Evolutionary conservation across 2,329 filamentous ascomycete genomes (phyloP).

Genomic region (Gaeumannomyces tritici): DNA sequence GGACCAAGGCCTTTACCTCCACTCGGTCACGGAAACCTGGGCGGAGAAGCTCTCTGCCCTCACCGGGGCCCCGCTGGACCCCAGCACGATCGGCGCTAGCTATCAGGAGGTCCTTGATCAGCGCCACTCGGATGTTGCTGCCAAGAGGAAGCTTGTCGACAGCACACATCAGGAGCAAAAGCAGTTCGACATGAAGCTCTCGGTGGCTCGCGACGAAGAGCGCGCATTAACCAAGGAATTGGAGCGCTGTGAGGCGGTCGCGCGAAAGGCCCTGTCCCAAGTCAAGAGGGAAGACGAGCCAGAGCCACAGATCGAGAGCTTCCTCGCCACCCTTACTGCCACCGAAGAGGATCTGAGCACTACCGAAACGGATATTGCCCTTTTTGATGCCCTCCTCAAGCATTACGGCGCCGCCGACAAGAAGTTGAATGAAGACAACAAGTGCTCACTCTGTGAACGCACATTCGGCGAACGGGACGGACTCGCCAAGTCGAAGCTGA

Average conservation of each 20-base stretch:
- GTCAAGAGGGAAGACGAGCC: constrained; percentile 14
- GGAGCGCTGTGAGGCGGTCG: constrained; percentile 47
- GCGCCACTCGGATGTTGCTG: constrained; percentile 47
- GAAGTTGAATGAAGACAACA: constrained; percentile 56
- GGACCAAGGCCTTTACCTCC: constrained; percentile 63
- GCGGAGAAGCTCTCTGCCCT: constrained; percentile 56
- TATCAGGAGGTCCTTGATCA: constrained; percentile 56
- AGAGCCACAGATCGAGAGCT: constrained; percentile 37
- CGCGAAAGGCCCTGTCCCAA: constrained; percentile 34
- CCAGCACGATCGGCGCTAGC: constrained; percentile 57
- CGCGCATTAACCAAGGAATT: constrained; percentile 55
- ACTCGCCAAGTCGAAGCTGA: constrained; percentile 52
- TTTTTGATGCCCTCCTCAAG: constrained; percentile 58
- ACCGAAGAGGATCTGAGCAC: constrained; percentile 48
- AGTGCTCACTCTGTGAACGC: constrained; percentile 68
- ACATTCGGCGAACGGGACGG: constrained; percentile 49
- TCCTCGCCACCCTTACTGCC: constrained; percentile 37
- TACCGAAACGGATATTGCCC: constrained; percentile 57
- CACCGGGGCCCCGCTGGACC: constrained; percentile 58
- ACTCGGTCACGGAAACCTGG: constrained; percentile 70
- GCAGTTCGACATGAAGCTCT: constrained; percentile 65
- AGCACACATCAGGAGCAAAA: constrained; percentile 62
- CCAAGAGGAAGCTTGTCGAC: constrained; percentile 63
- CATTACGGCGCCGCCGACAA: constrained; percentile 64
- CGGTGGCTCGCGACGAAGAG: constrained; percentile 52